Conservation (phyloP, 129 eudicot species). For the Flaveria brownii region DNA sequence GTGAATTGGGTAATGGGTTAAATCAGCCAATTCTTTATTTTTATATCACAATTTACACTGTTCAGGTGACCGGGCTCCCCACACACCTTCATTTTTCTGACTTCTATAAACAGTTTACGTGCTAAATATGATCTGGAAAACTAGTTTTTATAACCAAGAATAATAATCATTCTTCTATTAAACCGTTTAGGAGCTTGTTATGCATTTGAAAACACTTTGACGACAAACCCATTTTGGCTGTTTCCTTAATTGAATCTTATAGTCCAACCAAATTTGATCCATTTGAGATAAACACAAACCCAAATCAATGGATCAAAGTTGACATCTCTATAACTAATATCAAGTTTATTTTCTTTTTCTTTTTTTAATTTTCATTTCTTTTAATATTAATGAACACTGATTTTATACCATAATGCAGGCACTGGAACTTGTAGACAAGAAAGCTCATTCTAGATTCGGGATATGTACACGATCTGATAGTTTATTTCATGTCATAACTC, state of each 20-base stretch:
- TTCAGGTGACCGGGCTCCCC: neutral
- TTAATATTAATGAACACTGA: neutral
- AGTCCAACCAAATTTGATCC: neutral
- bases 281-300: neutral
- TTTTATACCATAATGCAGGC: constrained; percentile 42
- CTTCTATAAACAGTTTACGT: neutral
- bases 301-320: neutral
- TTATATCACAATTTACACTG: neutral
- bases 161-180: neutral
- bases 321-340: neutral
- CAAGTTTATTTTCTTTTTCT: neutral
- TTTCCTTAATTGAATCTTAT: neutral
- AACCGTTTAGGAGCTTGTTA: neutral
- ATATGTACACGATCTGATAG: constrained; percentile 55
- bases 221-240: neutral
- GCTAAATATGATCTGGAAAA: neutral
- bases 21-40: neutral
- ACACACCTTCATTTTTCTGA: neutral
- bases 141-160: neutral
- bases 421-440: constrained; percentile 39
- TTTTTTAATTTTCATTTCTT: neutral
- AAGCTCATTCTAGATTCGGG: constrained; percentile 34
- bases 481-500: constrained; percentile 48
- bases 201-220: constrained; percentile 1
- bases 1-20: neutral